These are phyloP conservation scores for Penicillium antarcticum DNA, from an alignment of 495 filamentous ascomycete genomes.

Conservation along the genomic window DNA sequence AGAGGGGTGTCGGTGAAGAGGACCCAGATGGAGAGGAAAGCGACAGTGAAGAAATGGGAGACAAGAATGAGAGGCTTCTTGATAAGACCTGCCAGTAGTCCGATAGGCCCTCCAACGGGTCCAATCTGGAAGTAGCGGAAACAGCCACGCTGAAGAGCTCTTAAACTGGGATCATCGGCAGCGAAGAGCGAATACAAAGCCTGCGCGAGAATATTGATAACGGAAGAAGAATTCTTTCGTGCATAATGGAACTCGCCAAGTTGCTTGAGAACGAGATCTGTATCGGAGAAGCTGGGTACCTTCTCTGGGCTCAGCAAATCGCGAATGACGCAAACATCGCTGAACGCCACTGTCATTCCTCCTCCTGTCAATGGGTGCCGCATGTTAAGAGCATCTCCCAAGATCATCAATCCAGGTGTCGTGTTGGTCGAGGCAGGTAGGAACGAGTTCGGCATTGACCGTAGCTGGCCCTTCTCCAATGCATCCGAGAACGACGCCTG, in stretches of 20 bases:
- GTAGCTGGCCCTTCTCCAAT: conserved; percentile 66
- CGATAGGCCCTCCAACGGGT: conserved; percentile 70
- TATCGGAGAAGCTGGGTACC: conserved; percentile 68
- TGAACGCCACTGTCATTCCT: conserved; percentile 94
- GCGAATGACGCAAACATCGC: conserved; percentile 76
- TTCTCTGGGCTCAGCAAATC: conserved; percentile 62
- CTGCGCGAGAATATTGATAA: conserved; percentile 95
- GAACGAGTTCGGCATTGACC: conserved; percentile 92
- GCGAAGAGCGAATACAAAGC: conserved; percentile 90
- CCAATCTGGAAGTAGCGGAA: conserved; percentile 90
- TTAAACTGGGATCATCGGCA: conserved; percentile 72
- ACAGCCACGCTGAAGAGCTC: conserved; percentile 82
- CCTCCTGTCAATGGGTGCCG: conserved; percentile 91
- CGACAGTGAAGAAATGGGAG: conserved; percentile 92
- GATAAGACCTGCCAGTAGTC: conserved; percentile 81
- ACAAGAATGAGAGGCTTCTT: conserved; percentile 74
- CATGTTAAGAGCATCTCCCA: conserved; percentile 96
- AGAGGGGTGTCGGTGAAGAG: conserved; percentile 55
- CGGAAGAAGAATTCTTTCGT: conserved; percentile 73
- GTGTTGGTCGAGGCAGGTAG: conserved; percentile 71
- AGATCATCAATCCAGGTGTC: conserved; percentile 70
- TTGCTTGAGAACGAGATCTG: conserved; percentile 57
- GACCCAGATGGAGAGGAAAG: conserved; percentile 83
- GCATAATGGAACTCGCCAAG: conserved; percentile 83
- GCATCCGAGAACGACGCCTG: conserved; percentile 73